Evolutionary conservation across 1,139 yeast species (phyloP).

Genomic region (Kurtzmaniella quercitrusa): DNA sequence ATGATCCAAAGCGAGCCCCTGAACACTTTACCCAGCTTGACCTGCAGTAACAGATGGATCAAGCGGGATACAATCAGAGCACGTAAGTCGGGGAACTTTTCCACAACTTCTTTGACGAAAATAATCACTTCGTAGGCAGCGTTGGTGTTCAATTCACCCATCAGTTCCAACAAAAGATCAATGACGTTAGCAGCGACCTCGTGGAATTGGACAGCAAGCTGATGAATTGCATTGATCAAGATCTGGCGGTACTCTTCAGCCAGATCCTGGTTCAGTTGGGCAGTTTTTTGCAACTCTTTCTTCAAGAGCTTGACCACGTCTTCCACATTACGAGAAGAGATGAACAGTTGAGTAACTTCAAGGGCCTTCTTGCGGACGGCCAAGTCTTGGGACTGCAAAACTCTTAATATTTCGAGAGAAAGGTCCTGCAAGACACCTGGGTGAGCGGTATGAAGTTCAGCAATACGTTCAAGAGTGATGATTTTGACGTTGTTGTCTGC

Average conservation of each 20-base stretch:
- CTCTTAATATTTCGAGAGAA: conserved; percentile 81
- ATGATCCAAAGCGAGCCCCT: conserved; percentile 94
- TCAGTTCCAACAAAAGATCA: conserved; percentile 79
- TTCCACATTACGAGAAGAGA: conserved; percentile 86
- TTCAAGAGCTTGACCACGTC: conserved; percentile 89
- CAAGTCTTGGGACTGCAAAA: conserved; percentile 80
- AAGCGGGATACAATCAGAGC: conserved; percentile 62
- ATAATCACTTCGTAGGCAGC: conserved; percentile 89
- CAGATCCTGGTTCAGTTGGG: conserved; percentile 66
- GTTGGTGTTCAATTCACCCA: conserved; percentile 75
- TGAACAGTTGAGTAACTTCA: conserved; percentile 73
- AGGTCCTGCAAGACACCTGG: conserved; percentile 86
- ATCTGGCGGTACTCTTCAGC: conserved; percentile 83
- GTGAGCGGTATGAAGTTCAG: conserved; percentile 65
- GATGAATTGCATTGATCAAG: conserved; percentile 83
- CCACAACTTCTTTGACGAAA: conserved; percentile 91
- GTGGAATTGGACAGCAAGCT: conserved; percentile 80
- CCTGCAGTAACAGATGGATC: conserved; percentile 56
- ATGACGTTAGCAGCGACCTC: conserved; percentile 93
- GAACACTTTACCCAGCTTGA: conserved; percentile 85
- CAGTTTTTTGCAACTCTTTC: conserved; percentile 79
- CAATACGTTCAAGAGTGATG: conserved; percentile 83
- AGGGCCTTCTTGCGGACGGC: conserved; percentile 89
- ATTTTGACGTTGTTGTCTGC: conserved; percentile 91
- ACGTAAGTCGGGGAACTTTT: conserved; percentile 82